Conservation (phyloP, 2,329 filamentous ascomycete species). For the Xylaria sp. region DNA sequence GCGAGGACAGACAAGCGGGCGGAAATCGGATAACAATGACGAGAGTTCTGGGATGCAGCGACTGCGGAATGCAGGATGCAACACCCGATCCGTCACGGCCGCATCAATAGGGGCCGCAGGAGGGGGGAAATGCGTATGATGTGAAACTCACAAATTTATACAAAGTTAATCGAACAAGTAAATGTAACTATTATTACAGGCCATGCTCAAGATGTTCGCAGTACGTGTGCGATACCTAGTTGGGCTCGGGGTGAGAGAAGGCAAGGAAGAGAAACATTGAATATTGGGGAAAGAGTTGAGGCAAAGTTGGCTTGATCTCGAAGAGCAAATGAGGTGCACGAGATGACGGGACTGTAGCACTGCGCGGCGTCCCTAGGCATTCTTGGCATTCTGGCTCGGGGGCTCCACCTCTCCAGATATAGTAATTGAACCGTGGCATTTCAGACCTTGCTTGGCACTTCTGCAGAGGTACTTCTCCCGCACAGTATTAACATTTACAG, state of each 20-base stretch:
- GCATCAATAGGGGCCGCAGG: conserved; percentile 24
- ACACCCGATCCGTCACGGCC: conserved; percentile 9
- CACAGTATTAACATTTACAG: not conserved
- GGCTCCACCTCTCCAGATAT: conserved; percentile 29
- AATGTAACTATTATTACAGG: conserved; percentile 43
- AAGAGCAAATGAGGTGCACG: conserved; percentile 36
- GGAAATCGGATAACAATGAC: not conserved
- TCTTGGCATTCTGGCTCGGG: conserved; percentile 10
- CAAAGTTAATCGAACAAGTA: conserved; percentile 41
- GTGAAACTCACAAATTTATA: conserved; percentile 47
- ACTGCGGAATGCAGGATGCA: not conserved
- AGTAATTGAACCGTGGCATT: conserved; percentile 37
- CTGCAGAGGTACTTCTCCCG: not conserved
- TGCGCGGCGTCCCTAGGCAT: conserved; percentile 6
- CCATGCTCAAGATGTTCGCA: conserved; percentile 41
- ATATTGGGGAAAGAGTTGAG: conserved; percentile 24
- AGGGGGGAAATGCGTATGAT: conserved; percentile 17
- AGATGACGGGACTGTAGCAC: conserved; percentile 28
- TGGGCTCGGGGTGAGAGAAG: conserved; percentile 17
- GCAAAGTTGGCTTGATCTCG: conserved; percentile 41
- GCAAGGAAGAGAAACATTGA: conserved; percentile 19
- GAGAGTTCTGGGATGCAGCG: not conserved
- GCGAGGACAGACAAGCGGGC: conserved; percentile 2
- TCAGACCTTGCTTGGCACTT: conserved; percentile 20
- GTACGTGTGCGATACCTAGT: conserved; percentile 24